Evolutionary conservation across 306 rosid species (phyloP).

Genomic region (Cyamopsis tetragonoloba): DNA sequence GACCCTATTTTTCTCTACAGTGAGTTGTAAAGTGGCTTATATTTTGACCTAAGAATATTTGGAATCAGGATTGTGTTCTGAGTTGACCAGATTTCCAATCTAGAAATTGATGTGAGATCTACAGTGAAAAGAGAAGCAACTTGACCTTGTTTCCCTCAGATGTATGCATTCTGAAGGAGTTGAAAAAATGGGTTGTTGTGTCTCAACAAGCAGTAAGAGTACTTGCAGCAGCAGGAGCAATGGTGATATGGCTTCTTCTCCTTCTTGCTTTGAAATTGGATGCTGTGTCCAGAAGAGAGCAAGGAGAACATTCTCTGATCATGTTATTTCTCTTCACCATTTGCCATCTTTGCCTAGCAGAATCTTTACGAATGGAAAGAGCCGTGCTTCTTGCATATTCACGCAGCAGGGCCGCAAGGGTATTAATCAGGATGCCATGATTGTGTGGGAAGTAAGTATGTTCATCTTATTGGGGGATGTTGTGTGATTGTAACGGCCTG

Average conservation of each 20-base stretch:
- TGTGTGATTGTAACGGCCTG: too few species aligned
- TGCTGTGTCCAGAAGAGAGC: slow-evolving; percentile 53
- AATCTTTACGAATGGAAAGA: slow-evolving; percentile 77
- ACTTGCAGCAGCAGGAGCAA: slow-evolving; percentile 79
- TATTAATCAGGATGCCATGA: slow-evolving; percentile 97
- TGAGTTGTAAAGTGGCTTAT: slow-evolving; percentile 39
- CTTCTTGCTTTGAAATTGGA: slow-evolving; percentile 51
- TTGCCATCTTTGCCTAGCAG: slow-evolving; percentile 72
- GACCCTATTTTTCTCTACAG: slow-evolving; percentile 32
- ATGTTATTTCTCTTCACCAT: slow-evolving; percentile 52
- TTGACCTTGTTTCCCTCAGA: slow-evolving; percentile 30
- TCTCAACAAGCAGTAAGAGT: slow-evolving; percentile 78
- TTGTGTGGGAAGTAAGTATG: slow-evolving; percentile 96
- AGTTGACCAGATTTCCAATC: slow-evolving; percentile 40
- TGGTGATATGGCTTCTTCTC: slow-evolving; percentile 52
- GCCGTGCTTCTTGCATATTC: slow-evolving; percentile 74
- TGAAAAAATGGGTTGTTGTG: slow-evolving; percentile 84
- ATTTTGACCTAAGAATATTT: slow-evolving; percentile 41
- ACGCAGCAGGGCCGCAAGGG: slow-evolving; percentile 99
- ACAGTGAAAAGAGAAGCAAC: slow-evolving; percentile 30
- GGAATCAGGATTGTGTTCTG: slow-evolving; percentile 30
- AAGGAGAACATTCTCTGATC: slow-evolving; percentile 74
- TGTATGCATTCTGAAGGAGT: slow-evolving; percentile 49
- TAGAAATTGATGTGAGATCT: slow-evolving; percentile 55
- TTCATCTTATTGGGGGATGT: background rate